Evolutionary conservation across 2,329 filamentous ascomycete genomes (phyloP), one percentile per base, ranked within the genome.

Genomic region (Leptographium radiaticola): DNA sequence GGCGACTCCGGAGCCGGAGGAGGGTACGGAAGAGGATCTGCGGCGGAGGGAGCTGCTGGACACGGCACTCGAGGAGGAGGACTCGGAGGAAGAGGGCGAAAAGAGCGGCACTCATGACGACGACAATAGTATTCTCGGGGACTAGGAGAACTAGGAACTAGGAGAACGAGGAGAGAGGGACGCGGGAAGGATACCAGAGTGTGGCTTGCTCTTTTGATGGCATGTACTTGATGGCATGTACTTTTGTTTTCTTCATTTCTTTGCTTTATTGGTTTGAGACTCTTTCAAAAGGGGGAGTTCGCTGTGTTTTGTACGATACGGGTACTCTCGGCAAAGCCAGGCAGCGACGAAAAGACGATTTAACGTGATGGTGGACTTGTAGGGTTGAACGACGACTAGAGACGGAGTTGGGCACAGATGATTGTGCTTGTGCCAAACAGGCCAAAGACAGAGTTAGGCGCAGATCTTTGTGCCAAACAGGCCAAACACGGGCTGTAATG

Each of bases 401-500:
- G 25, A 25, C 25, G 3, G 25, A 25, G 25, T 36, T 36, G 2
- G 15, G 8, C 30, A 10, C 13, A 25, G 45, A 88, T n/a, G n/a
- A n/a, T n/a, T n/a, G n/a, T 83, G 49, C 70, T 78, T 6, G 83
- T 86, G 16, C 78, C 80, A 63, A 83, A 86, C 52, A 89, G 63
- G 7, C 75, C 73, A 25, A 25, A 5, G 25, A 25, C 25, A 2
- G 25, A 25, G 25, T 36, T 36, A 9, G 15, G 8, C 30, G 16
- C 13, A 25, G 45, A 88, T 83, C 49, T 70, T 78, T 6, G 83
- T 86, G 16, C 78, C 80, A 63, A 83, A 86, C 52, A 89, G 63
- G 7, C 75, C 73, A 67, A 83, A 87, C 58, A 78, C 68, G 54
- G 80, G 75, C 62, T 83, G 69, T 81, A 83, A 88, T 34, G 75